phyloP scores from a whole-genome alignment of 139 green algal genomes.

The Haematococcus sp. region DNA sequence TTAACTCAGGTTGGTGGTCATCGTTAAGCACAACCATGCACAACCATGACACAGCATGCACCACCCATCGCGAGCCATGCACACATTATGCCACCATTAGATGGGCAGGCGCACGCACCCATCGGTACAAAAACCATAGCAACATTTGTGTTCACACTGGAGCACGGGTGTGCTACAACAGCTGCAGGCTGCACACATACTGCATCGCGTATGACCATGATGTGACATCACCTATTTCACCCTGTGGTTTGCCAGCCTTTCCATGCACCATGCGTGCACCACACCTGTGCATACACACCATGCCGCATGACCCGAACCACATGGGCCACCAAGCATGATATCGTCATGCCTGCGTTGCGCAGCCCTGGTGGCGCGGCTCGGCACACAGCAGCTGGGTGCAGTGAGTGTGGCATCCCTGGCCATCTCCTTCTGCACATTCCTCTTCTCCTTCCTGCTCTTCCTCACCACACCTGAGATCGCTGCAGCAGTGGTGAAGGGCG shows the following conservation, averaged over 20 bases:
- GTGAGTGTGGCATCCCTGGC: conserved; percentile 56
- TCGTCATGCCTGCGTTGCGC: conserved; percentile 10
- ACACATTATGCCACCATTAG: background rate
- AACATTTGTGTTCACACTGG: too few species aligned
- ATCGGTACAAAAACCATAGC: background rate
- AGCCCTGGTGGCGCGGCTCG: conserved; percentile 59
- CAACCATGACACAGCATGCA: too few species aligned
- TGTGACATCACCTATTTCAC: too few species aligned
- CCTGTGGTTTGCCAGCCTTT: too few species aligned
- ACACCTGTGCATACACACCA: too few species aligned
- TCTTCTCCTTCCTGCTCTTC: conserved; percentile 68
- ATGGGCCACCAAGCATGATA: too few species aligned
- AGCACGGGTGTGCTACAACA: too few species aligned
- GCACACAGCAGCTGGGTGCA: conserved; percentile 53
- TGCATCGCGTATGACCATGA: too few species aligned
- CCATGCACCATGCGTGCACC: too few species aligned
- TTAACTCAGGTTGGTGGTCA: conserved; percentile 54
- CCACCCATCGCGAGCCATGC: background rate
- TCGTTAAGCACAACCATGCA: too few species aligned
- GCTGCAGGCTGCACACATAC: too few species aligned
- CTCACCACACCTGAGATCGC: conserved; percentile 61
- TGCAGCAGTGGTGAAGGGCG: conserved; percentile 37
- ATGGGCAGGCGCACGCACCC: background rate
- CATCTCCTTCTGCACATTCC: conserved; percentile 50
- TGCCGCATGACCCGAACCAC: too few species aligned